Conservation (phyloP, 257 asterid species). For the Orobanche coerulescens region DNA sequence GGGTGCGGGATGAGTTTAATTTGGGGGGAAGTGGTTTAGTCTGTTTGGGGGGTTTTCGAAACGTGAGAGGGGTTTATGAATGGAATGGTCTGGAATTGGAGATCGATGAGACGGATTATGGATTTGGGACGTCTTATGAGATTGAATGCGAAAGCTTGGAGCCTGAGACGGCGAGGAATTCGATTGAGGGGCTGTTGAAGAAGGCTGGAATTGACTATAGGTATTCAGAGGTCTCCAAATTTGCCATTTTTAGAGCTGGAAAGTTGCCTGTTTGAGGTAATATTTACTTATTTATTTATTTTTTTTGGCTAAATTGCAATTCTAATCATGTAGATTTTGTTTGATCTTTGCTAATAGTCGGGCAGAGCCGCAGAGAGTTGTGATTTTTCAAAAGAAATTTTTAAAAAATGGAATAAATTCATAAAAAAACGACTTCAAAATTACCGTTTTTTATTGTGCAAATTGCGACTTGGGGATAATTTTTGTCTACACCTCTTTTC, state of each 20-base stretch:
- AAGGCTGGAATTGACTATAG: constrained; percentile 47
- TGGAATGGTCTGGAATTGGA: constrained; percentile 83
- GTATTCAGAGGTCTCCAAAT: constrained; percentile 53
- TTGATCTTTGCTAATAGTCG: too few species aligned
- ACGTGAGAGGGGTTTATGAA: constrained; percentile 65
- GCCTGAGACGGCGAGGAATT: constrained; percentile 55
- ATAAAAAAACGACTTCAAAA: too few species aligned
- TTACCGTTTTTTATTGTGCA: too few species aligned
- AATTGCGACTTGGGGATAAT: too few species aligned
- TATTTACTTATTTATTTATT: not conserved
- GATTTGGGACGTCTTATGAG: constrained; percentile 69
- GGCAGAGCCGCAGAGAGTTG: too few species aligned
- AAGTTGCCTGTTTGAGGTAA: constrained; percentile 46
- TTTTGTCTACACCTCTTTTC: too few species aligned
- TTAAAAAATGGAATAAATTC: too few species aligned
- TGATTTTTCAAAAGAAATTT: not conserved
- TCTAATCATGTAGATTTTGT: not conserved
- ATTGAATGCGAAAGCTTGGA: constrained; percentile 75
- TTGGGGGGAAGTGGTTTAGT: constrained; percentile 40
- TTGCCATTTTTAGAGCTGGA: constrained; percentile 62
- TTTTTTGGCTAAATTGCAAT: not conserved
- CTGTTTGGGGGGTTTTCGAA: constrained; percentile 76
- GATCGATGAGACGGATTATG: constrained; percentile 63
- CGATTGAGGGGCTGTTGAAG: constrained; percentile 53
- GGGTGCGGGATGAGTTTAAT: constrained; percentile 49